Evolutionary conservation across 345 rosid species (phyloP).

Genomic region (Aegle marmelos): DNA sequence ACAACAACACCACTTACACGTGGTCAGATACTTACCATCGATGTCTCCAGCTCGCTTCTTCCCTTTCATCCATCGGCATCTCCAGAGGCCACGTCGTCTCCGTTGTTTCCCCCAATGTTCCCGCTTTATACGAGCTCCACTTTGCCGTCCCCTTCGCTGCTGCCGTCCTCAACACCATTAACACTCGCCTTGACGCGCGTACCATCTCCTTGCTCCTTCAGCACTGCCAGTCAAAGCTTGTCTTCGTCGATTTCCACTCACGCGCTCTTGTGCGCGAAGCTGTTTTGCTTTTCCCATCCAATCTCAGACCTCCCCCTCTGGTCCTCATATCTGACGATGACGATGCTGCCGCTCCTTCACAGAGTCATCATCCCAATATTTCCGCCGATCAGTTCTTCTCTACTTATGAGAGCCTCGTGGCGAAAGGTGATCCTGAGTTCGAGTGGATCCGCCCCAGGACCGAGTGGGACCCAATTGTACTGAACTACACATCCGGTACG

Average conservation of each 20-base stretch:
- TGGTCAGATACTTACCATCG: conserved; percentile 78
- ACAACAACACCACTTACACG: conserved; percentile 47
- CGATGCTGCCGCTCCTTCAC: conserved; percentile 11
- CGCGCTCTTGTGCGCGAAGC: conserved; percentile 48
- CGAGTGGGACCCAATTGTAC: conserved; percentile 66
- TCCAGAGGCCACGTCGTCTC: conserved; percentile 56
- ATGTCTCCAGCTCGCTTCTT: conserved; percentile 73
- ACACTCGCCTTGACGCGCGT: conserved; percentile 81
- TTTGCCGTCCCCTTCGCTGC: conserved; percentile 84
- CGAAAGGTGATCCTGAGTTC: conserved; percentile 48
- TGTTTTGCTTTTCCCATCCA: conserved; percentile 31
- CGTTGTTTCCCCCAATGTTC: conserved; percentile 62
- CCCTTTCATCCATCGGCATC: conserved; percentile 56
- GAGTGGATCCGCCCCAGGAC: conserved; percentile 48
- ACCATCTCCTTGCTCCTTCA: conserved; percentile 61
- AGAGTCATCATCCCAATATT: background rate
- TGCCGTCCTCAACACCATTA: conserved; percentile 72
- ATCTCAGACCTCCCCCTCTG: conserved; percentile 36
- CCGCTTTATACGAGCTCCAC: conserved; percentile 93
- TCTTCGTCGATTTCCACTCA: conserved; percentile 59
- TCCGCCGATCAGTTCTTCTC: background rate
- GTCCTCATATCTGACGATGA: conserved; percentile 44
- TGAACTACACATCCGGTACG: conserved; percentile 88
- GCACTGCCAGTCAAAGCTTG: conserved; percentile 64
- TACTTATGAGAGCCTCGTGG: conserved; percentile 50